Conservation (phyloP, 345 rosid genomes). For the Nasturtium officinale region DNA sequence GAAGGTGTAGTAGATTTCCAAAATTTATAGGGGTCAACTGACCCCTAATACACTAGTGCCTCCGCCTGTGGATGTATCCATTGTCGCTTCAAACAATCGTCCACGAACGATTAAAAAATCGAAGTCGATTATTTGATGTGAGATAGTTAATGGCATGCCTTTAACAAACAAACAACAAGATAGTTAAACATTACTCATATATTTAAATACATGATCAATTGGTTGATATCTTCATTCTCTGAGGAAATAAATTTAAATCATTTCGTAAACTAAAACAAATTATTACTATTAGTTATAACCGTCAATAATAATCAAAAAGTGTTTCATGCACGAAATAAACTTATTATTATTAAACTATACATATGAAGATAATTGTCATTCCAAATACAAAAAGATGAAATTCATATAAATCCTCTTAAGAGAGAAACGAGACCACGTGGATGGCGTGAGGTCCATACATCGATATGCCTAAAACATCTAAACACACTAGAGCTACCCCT, state of each 20-base stretch:
- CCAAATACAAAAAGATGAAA: not conserved
- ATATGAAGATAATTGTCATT: too few species aligned
- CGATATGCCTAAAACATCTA: conserved; percentile 27
- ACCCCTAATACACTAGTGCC: too few species aligned
- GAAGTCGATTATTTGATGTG: not conserved
- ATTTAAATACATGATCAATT: not conserved
- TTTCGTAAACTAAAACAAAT: not conserved
- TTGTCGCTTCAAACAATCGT: not conserved
- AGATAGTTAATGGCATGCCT: not conserved
- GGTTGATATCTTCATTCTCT: not conserved
- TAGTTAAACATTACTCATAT: not conserved
- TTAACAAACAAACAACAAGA: not conserved
- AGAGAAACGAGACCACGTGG: conserved; percentile 19
- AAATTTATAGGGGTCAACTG: too few species aligned
- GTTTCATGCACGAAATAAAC: not conserved
- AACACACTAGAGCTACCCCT: conserved; percentile 16
- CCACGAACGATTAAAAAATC: not conserved
- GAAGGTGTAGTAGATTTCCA: too few species aligned
- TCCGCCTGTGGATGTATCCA: not conserved
- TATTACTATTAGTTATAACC: not conserved
- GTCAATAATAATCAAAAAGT: not conserved
- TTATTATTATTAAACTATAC: not conserved
- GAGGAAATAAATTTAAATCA: not conserved
- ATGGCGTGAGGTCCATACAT: conserved; percentile 29
- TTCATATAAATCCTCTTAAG: not conserved